phyloP scores from a whole-genome alignment of 257 asterid species.

The Lithospermum erythrorhizon region DNA sequence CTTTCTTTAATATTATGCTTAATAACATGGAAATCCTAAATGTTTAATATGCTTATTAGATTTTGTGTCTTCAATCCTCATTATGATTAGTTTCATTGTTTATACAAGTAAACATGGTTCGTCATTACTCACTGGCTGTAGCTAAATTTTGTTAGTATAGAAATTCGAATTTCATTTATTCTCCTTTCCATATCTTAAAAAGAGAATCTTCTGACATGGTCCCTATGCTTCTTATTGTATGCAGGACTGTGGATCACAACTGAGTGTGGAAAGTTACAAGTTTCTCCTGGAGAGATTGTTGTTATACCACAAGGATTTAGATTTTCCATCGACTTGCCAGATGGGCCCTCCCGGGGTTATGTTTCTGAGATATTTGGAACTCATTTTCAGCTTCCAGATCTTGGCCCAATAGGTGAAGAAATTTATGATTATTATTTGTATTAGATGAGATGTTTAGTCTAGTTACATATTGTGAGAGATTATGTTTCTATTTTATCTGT shows the following conservation, averaged over 20 bases:
- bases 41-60: no score
- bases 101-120: no score
- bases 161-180: background rate
- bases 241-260: conserved; percentile 85
- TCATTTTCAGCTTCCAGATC: conserved; percentile 97
- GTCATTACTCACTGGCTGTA: no score
- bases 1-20: no score
- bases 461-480: background rate
- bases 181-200: background rate
- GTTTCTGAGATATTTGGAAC: conserved; percentile 87
- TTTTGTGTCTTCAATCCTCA: background rate
- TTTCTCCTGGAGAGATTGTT: conserved; percentile 74
- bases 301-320: conserved; percentile 87
- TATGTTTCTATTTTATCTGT: conserved; percentile 10
- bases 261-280: conserved; percentile 77
- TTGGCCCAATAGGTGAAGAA: conserved; percentile 82
- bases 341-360: conserved; percentile 88
- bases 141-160: no score
- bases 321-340: conserved; percentile 73
- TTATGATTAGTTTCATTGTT: background rate
- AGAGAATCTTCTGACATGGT: background rate
- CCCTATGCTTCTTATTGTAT: conserved; percentile 10
- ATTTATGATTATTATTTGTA: conserved; percentile 1
- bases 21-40: no score
- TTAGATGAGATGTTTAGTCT: background rate